phyloP scores from a whole-genome alignment of 2,329 filamentous ascomycete species.

The Alternaria viburni region DNA sequence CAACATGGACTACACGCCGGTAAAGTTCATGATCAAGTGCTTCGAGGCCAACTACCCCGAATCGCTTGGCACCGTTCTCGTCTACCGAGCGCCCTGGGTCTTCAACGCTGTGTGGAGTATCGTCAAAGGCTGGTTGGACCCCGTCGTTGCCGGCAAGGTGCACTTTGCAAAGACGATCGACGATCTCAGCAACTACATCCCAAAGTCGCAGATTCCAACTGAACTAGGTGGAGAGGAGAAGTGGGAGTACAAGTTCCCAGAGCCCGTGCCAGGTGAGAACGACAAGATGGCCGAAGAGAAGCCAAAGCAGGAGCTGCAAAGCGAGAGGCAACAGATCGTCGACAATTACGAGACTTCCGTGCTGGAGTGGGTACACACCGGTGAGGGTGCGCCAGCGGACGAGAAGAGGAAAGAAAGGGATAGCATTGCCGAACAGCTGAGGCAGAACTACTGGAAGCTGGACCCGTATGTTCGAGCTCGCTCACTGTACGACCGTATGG shows the following conservation, averaged over 20 bases:
- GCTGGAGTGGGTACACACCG: constrained; percentile 72
- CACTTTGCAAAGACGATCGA: constrained; percentile 85
- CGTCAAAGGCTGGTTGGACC: constrained; percentile 94
- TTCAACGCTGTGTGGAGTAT: constrained; percentile 98
- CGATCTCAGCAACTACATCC: constrained; percentile 80
- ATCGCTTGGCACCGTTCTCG: constrained; percentile 83
- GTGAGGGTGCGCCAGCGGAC: constrained; percentile 44
- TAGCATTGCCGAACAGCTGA: constrained; percentile 67
- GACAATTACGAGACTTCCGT: constrained; percentile 77
- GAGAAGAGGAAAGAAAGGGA: constrained; percentile 65
- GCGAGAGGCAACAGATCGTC: constrained; percentile 69
- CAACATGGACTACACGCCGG: constrained; percentile 97
- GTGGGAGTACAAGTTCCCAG: constrained; percentile 82
- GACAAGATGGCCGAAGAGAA: constrained; percentile 68
- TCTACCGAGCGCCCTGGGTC: constrained; percentile 96
- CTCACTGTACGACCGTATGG: constrained; percentile 82
- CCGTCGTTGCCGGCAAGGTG: constrained; percentile 92
- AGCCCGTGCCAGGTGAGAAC: constrained; percentile 80
- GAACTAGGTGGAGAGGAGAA: constrained; percentile 87
- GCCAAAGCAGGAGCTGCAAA: constrained; percentile 68
- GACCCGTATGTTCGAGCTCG: constrained; percentile 86
- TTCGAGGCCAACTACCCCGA: constrained; percentile 99
- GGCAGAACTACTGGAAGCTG: constrained; percentile 82
- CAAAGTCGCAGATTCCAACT: constrained; percentile 72
- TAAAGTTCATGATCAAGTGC: constrained; percentile 99